Evolutionary conservation across 2,329 filamentous ascomycete genomes (phyloP), one percentile per base, ranked within the genome.

Genomic region (Penicillium sp.): DNA sequence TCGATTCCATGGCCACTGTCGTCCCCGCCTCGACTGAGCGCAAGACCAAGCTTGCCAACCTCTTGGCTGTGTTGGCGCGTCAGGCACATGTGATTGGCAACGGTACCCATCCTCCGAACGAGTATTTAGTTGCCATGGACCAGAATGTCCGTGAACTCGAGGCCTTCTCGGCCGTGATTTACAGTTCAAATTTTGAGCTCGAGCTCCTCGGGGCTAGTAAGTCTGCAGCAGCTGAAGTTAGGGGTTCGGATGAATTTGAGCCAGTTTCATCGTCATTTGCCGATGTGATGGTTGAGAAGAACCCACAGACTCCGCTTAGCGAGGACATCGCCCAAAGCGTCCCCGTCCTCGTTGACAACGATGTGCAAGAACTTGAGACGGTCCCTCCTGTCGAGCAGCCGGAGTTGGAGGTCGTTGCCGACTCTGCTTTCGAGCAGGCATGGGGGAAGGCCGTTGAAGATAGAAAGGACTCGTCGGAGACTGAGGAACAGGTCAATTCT

Each of bases 11-110:
- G 35, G 77, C 76, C 30, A 81, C 77, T 3, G 76, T 80, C 26
- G 70, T 80, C 7, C 76, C 75, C 11, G 57, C 66, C 16, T 67
- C 72, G 40, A 68, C 72, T 1, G 80, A 81, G 56, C 78, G 78
- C 38, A 85, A 84, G 69, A 83, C 89, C 42, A 94, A 93, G 78
- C 84, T 99, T 43, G 95, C 95, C 51, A 96, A 92, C 76, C 89
- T 96, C 56, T 82, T 99, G 38, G 96, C 94, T 2, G 89, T 96
- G 6, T 85, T 98, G 70, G 95, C 93, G 42, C 87, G 92, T 67
- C 93, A 99, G 80, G 94, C 94, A 5, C 93, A 97, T 76, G 85
- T 83, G 57, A 96, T 99, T 68, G 94, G 93, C 55, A 89, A 89
- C 70, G 91, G 91, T 68, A 70, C 73, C 5, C 75, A 75, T 40